Evolutionary conservation across 1,139 yeast genomes (phyloP).

Genomic region (Chernovozyma sophiae-reginae): DNA sequence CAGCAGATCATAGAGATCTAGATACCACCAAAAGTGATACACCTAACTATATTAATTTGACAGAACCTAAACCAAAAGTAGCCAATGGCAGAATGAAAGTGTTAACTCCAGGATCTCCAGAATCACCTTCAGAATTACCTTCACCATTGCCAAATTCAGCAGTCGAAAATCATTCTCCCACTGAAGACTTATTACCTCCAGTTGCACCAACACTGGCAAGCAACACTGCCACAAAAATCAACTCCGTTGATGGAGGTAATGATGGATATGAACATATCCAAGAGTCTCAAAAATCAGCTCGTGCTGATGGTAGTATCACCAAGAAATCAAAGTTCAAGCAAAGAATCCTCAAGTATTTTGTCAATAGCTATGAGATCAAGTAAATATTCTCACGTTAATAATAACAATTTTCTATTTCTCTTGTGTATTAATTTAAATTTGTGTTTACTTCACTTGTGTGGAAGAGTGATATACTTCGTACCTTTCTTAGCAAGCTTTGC

Average conservation of each 20-base stretch:
- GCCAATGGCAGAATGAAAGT: not conserved
- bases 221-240: not conserved
- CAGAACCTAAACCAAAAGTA: not conserved
- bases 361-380: conserved; percentile 31
- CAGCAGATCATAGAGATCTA: not conserved
- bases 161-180: not conserved
- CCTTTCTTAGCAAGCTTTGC: not conserved
- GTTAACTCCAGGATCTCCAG: not conserved
- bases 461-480: not conserved
- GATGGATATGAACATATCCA: not conserved
- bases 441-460: not conserved
- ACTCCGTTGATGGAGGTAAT: not conserved
- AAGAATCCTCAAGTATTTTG: conserved; percentile 33
- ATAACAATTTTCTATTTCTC: too few species aligned
- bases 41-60: not conserved
- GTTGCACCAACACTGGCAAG: conserved; percentile 2
- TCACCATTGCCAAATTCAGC: not conserved
- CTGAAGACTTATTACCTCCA: conserved; percentile 1
- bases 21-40: not conserved
- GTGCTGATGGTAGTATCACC: not conserved
- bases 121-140: not conserved
- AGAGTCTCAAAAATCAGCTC: conserved; percentile 1
- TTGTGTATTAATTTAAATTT: not conserved
- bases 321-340: conserved; percentile 23
- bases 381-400: too few species aligned